Evolutionary conservation across 345 rosid species (phyloP).

Genomic region (Ricinus communis): DNA sequence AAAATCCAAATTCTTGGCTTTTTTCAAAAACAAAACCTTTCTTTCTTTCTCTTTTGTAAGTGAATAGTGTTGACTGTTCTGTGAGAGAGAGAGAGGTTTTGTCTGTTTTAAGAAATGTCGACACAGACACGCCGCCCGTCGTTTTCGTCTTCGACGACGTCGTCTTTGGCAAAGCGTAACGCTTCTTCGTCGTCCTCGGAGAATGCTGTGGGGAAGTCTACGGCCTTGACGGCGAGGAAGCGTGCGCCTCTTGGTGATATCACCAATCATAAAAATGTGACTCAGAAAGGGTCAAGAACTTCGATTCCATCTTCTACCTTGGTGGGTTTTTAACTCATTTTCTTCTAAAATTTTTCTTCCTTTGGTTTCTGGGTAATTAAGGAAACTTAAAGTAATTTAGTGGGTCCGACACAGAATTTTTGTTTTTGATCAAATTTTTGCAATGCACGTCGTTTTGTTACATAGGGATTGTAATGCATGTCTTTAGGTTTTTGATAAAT

Average conservation of each 20-base stretch:
- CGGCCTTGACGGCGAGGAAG: slow-evolving; percentile 42
- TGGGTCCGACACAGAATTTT: not conserved
- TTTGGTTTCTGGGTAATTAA: slow-evolving; percentile 9
- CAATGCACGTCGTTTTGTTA: not conserved
- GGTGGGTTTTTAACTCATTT: slow-evolving; percentile 42
- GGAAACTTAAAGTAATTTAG: not conserved
- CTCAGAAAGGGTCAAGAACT: slow-evolving; percentile 36
- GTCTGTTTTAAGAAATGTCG: slow-evolving; percentile 22
- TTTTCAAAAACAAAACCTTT: not conserved
- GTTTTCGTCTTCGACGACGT: slow-evolving; percentile 47
- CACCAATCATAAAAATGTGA: slow-evolving; percentile 53
- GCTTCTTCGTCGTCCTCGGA: slow-evolving; percentile 42
- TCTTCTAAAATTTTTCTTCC: not conserved
- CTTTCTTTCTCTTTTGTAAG: not conserved
- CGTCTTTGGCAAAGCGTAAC: slow-evolving; percentile 49
- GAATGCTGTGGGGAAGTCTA: slow-evolving; percentile 37
- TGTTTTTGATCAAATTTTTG: not conserved
- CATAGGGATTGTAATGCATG: not conserved
- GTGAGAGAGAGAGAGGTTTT: not conserved
- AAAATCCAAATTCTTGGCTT: slow-evolving; percentile 5
- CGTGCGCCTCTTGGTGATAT: slow-evolving; percentile 76
- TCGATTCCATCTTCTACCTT: slow-evolving; percentile 45
- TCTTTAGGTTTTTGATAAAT: not conserved
- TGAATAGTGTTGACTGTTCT: not conserved
- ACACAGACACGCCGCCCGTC: slow-evolving; percentile 41